Percentiles rank a stretch among this genome's conserved stretches.
These are phyloP conservation scores for Cyberlindnera galapagoensis DNA, from an alignment of 805 yeast species.

Conservation along the genomic window DNA sequence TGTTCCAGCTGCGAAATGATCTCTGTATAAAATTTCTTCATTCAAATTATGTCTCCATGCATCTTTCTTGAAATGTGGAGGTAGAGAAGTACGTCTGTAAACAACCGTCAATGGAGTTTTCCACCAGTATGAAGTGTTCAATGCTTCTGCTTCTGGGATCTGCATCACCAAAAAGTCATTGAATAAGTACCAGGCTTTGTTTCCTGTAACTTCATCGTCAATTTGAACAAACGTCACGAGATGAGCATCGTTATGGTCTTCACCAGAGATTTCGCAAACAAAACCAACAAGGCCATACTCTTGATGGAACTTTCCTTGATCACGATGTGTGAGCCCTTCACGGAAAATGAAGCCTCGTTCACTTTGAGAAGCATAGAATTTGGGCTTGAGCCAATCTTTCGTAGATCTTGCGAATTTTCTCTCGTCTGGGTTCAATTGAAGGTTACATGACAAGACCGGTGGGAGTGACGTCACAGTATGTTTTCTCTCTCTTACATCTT, in stretches of 20 bases:
- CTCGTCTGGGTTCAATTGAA: constrained; percentile 49
- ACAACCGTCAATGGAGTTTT: constrained; percentile 71
- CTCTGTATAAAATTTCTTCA: constrained; percentile 62
- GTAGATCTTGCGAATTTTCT: constrained; percentile 42
- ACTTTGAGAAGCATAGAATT: constrained; percentile 39
- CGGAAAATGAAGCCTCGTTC: constrained; percentile 34
- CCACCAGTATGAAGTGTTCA: constrained; percentile 70
- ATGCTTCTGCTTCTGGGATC: constrained; percentile 69
- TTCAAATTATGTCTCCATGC: constrained; percentile 49
- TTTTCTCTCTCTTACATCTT: constrained; percentile 48
- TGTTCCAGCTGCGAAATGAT: constrained; percentile 64
- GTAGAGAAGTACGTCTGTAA: constrained; percentile 45
- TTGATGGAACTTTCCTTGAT: constrained; percentile 21
- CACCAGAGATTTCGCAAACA: constrained; percentile 52
- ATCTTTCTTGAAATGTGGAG: constrained; percentile 38
- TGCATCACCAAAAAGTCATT: constrained; percentile 86
- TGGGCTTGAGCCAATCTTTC: constrained; percentile 55
- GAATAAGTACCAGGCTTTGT: constrained; percentile 67
- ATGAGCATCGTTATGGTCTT: constrained; percentile 46
- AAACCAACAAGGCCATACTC: constrained; percentile 63
- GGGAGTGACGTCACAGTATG: constrained; percentile 52
- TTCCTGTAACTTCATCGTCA: constrained; percentile 25
- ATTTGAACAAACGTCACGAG: constrained; percentile 53
- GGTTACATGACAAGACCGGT: constrained; percentile 55
- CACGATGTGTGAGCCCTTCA: constrained; percentile 23